phyloP scores from a whole-genome alignment of 2,329 filamentous ascomycete genomes.

The Cordyceps javanica region DNA sequence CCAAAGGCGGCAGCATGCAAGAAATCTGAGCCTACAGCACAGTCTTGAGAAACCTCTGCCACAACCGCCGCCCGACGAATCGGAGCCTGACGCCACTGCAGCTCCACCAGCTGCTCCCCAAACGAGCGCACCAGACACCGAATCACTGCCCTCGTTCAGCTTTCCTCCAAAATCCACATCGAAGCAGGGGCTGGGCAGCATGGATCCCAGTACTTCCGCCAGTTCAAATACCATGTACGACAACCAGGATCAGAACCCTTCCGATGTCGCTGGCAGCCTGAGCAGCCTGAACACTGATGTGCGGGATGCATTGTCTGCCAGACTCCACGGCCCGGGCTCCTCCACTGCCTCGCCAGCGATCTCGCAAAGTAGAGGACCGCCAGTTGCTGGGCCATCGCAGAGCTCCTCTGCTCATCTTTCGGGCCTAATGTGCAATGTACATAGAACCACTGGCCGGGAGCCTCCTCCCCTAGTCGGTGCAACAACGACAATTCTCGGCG shows the following conservation, averaged over 20 bases:
- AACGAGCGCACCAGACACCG: slow-evolving; percentile 21
- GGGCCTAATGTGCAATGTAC: slow-evolving; percentile 65
- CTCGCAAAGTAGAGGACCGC: slow-evolving; percentile 26
- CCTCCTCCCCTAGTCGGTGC: slow-evolving; percentile 89
- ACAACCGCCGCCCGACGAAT: slow-evolving; percentile 35
- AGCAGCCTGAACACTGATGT: slow-evolving; percentile 1
- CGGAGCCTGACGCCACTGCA: slow-evolving; percentile 9
- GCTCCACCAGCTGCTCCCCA: background rate
- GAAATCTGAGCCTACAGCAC: slow-evolving; percentile 47
- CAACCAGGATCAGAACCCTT: slow-evolving; percentile 3
- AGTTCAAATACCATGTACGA: slow-evolving; percentile 5
- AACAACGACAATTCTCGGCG: slow-evolving; percentile 88
- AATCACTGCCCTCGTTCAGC: slow-evolving; percentile 14
- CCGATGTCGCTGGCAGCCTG: background rate
- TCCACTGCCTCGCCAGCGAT: slow-evolving; percentile 51
- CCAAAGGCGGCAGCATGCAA: slow-evolving; percentile 40
- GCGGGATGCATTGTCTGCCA: slow-evolving; percentile 5
- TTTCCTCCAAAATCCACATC: background rate
- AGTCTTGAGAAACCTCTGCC: slow-evolving; percentile 54
- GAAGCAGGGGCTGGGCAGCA: background rate
- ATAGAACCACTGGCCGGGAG: slow-evolving; percentile 82
- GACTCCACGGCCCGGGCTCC: slow-evolving; percentile 44
- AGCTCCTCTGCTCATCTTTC: slow-evolving; percentile 54
- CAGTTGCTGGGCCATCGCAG: slow-evolving; percentile 38
- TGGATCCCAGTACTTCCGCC: slow-evolving; percentile 1